Conservation (phyloP, 768 basidiomycete species). For the Collybia sordida region DNA sequence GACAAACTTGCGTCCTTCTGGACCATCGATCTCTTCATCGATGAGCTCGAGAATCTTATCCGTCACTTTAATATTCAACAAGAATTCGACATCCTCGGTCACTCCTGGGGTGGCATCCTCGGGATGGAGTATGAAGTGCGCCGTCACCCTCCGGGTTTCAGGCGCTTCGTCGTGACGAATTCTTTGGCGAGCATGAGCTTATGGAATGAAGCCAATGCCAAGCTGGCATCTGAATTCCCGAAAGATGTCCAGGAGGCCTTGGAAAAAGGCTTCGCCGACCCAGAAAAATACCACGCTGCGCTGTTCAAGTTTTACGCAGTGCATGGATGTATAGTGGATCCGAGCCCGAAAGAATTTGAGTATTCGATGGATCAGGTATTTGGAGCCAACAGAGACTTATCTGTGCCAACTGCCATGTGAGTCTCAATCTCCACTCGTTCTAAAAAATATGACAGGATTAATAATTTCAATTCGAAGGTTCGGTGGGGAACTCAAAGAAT, state of each 20-base stretch:
- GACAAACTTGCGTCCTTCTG: constrained; percentile 35
- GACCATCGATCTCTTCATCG: constrained; percentile 44
- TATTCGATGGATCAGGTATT: constrained; percentile 21
- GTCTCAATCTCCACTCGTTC: constrained; percentile 11
- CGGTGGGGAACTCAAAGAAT: constrained; percentile 27
- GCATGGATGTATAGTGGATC: constrained; percentile 20
- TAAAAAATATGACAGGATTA: neutral
- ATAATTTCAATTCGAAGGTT: neutral
- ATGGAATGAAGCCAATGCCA: constrained; percentile 21
- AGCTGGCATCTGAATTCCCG: constrained; percentile 19
- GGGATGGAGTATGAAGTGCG: constrained; percentile 37
- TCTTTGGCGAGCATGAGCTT: constrained; percentile 26
- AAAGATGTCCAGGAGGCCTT: constrained; percentile 15
- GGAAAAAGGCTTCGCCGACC: constrained; percentile 15
- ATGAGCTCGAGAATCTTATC: constrained; percentile 52
- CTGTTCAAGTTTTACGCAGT: constrained; percentile 21
- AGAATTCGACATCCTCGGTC: constrained; percentile 48
- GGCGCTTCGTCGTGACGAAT: constrained; percentile 30
- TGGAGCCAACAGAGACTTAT: constrained; percentile 22
- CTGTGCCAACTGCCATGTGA: constrained; percentile 22
- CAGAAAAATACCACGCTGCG: constrained; percentile 13
- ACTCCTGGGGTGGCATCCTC: constrained; percentile 61
- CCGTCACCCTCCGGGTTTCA: constrained; percentile 37
- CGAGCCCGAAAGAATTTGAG: constrained; percentile 20
- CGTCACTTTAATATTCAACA: constrained; percentile 35